phyloP scores from a whole-genome alignment of 352 stramenopile species.

The Globisporangium yorkense region DNA sequence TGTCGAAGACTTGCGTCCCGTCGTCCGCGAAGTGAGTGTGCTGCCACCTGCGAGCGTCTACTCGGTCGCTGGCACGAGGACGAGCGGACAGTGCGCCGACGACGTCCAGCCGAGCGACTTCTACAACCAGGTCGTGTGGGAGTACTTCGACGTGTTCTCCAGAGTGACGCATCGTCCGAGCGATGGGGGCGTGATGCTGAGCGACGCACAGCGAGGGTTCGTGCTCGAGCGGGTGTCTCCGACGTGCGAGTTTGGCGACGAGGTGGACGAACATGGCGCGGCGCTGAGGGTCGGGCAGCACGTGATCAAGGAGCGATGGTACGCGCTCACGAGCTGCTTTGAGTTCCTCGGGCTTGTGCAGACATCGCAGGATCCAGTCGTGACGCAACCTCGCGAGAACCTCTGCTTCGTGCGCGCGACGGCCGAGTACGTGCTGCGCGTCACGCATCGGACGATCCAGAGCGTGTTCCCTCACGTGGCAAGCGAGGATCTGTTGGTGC shows the following conservation, averaged over 20 bases:
- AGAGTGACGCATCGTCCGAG: neutral
- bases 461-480: conserved; percentile 14
- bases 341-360: conserved; percentile 17
- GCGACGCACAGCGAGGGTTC: conserved; percentile 1
- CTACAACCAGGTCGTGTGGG: neutral
- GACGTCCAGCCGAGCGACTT: neutral
- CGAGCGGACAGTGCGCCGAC: neutral
- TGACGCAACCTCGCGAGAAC: conserved; percentile 2
- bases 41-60: neutral
- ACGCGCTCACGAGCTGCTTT: conserved; percentile 9
- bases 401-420: conserved; percentile 12
- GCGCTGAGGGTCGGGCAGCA: neutral
- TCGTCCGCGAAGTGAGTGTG: conserved; percentile 1
- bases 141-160: conserved; percentile 3
- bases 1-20: neutral
- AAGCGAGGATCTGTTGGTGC: neutral
- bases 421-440: conserved; percentile 11
- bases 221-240: neutral
- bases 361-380: conserved; percentile 5
- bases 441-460: conserved; percentile 11
- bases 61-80: neutral
- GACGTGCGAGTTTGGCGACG: conserved; percentile 6
- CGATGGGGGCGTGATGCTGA: neutral
- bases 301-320: conserved; percentile 8
- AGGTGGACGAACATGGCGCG: neutral